A percentile compares a stretch with the other conserved stretches of the same genome.
These are phyloP conservation scores for Colletotrichum brevisporum DNA, from an alignment of 2,329 filamentous ascomycete genomes.

Conservation along the genomic window DNA sequence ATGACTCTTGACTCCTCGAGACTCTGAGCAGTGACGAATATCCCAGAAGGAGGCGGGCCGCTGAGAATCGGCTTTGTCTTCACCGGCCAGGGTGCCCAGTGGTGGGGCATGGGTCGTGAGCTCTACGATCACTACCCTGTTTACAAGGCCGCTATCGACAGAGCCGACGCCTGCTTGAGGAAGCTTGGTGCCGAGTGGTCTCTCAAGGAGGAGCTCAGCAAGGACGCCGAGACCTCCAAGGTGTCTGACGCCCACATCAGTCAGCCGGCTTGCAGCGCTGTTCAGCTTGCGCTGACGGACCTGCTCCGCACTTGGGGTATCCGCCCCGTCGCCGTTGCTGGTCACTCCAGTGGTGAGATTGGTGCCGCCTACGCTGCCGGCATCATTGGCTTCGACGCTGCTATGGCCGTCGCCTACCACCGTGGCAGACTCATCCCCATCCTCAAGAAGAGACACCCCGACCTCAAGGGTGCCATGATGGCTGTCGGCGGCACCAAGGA, in stretches of 20 bases:
- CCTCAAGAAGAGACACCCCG: slow-evolving; percentile 56
- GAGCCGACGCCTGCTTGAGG: slow-evolving; percentile 50
- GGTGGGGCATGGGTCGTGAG: slow-evolving; percentile 43
- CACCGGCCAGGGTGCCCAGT: slow-evolving; percentile 49
- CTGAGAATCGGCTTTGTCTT: slow-evolving; percentile 47
- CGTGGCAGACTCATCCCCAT: slow-evolving; percentile 60
- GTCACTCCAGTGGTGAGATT: slow-evolving; percentile 65
- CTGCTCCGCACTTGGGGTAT: slow-evolving; percentile 61
- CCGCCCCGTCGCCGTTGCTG: slow-evolving; percentile 55
- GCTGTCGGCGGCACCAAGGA: slow-evolving; percentile 64
- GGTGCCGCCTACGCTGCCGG: slow-evolving; percentile 61
- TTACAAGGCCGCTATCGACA: slow-evolving; percentile 51
- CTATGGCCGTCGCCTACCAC: slow-evolving; percentile 65
- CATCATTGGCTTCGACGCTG: slow-evolving; percentile 55
- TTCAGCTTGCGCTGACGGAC: slow-evolving; percentile 63
- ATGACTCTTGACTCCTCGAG: slow-evolving; percentile 42
- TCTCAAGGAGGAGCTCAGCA: slow-evolving; percentile 54
- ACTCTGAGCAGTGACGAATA: slow-evolving; percentile 54
- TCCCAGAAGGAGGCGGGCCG: slow-evolving; percentile 52
- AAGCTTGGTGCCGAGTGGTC: slow-evolving; percentile 54
- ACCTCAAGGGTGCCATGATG: slow-evolving; percentile 66
- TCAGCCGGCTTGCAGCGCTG: slow-evolving; percentile 60
- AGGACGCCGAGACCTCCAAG: slow-evolving; percentile 49
- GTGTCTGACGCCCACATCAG: slow-evolving; percentile 58
- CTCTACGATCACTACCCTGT: slow-evolving; percentile 50